Percentiles rank a stretch among this genome's conserved stretches.
Evolutionary conservation across 2,329 filamentous ascomycete species (phyloP).

Genomic region (Aspergillus ruber): DNA sequence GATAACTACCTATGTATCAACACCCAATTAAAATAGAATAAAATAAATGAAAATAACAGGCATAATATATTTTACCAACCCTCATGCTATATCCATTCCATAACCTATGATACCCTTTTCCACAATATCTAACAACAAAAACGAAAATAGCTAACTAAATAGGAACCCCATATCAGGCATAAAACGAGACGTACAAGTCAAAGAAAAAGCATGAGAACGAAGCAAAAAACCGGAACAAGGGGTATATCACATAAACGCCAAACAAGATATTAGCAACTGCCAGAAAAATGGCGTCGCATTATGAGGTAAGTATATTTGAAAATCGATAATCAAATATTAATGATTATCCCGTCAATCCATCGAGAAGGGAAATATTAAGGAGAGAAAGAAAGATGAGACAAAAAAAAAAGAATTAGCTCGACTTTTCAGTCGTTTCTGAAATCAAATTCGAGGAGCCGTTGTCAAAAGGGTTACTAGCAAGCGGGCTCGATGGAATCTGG

Average conservation of each 20-base stretch:
- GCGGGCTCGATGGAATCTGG: constrained; percentile 12
- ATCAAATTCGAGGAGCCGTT: constrained; percentile 20
- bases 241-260: constrained; percentile 38
- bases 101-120: not conserved
- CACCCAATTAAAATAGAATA: too few species aligned
- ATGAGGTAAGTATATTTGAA: not conserved
- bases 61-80: not conserved
- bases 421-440: constrained; percentile 20
- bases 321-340: not conserved
- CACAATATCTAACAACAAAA: not conserved
- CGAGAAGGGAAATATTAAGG: not conserved
- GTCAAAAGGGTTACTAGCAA: constrained; percentile 23
- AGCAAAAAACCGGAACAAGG: constrained; percentile 21
- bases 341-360: not conserved
- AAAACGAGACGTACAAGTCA: not conserved
- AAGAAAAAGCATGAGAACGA: constrained; percentile 7
- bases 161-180: not conserved
- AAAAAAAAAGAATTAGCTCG: constrained; percentile 8
- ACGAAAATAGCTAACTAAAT: too few species aligned
- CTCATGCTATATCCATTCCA: constrained; percentile 1
- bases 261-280: constrained; percentile 2
- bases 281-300: not conserved
- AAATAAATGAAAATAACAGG: too few species aligned
- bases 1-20: too few species aligned
- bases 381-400: not conserved